Conservation (phyloP, 2,329 filamentous ascomycete genomes). For the Alternaria arbusti region DNA sequence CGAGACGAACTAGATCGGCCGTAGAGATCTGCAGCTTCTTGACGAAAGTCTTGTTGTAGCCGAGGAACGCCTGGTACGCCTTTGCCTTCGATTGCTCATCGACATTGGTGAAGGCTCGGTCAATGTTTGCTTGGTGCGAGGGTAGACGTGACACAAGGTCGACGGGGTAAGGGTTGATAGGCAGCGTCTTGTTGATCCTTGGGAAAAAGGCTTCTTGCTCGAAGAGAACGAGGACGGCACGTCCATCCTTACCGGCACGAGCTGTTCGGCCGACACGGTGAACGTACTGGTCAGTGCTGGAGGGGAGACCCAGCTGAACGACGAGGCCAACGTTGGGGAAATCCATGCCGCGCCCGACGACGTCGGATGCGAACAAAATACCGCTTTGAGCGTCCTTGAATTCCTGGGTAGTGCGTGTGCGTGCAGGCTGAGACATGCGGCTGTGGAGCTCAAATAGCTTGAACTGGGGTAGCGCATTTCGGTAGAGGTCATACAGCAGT, state of each 20-base stretch:
- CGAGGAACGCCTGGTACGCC: conserved; percentile 56
- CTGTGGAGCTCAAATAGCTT: conserved; percentile 53
- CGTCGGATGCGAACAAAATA: conserved; percentile 59
- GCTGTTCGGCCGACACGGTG: conserved; percentile 53
- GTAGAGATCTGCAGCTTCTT: conserved; percentile 52
- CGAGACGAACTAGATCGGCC: conserved; percentile 49
- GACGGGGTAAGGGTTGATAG: conserved; percentile 58
- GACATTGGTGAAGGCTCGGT: conserved; percentile 43
- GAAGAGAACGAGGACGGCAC: conserved; percentile 61
- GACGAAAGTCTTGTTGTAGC: conserved; percentile 55
- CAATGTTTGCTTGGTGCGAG: conserved; percentile 40
- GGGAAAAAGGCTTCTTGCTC: conserved; percentile 61
- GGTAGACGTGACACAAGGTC: conserved; percentile 48
- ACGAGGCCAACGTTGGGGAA: conserved; percentile 59
- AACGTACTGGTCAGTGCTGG: conserved; percentile 56
- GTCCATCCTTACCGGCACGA: conserved; percentile 55
- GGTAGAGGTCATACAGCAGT: conserved; percentile 51
- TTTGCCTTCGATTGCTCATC: conserved; percentile 52
- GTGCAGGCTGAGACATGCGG: conserved; percentile 51
- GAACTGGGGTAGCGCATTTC: conserved; percentile 41
- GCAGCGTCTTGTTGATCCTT: conserved; percentile 55
- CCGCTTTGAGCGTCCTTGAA: conserved; percentile 56
- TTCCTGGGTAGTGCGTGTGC: conserved; percentile 53
- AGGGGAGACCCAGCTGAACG: conserved; percentile 58
- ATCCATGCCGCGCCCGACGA: conserved; percentile 59